Conservation (phyloP, 2,329 filamentous ascomycete genomes). For the Penicillium sp. region DNA sequence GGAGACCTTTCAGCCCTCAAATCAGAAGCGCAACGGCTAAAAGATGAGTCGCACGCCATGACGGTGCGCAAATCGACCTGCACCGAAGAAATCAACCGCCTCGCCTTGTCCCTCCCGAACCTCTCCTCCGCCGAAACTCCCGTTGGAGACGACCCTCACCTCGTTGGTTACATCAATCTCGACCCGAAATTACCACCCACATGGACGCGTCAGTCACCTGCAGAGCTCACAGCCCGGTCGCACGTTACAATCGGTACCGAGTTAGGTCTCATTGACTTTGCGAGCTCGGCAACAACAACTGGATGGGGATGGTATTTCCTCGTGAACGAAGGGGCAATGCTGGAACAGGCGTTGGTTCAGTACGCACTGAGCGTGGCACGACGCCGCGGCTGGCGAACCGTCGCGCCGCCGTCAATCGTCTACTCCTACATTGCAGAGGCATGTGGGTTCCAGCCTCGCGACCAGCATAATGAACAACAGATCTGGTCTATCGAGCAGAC, state of each 20-base stretch:
- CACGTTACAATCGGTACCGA: slow-evolving; percentile 86
- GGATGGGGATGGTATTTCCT: slow-evolving; percentile 99
- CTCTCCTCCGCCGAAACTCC: slow-evolving; percentile 79
- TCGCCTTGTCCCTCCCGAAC: slow-evolving; percentile 84
- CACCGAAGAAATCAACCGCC: slow-evolving; percentile 67
- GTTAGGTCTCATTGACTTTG: slow-evolving; percentile 90
- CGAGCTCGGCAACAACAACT: slow-evolving; percentile 75
- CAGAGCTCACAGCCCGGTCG: slow-evolving; percentile 54
- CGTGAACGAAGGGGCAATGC: slow-evolving; percentile 82
- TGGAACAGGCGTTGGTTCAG: slow-evolving; percentile 92
- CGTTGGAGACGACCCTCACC: slow-evolving; percentile 64
- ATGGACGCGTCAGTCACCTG: slow-evolving; percentile 30
- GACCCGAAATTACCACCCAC: slow-evolving; percentile 54
- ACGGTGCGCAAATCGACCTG: slow-evolving; percentile 36
- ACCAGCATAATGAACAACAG: slow-evolving; percentile 88
- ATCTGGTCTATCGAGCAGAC: slow-evolving; percentile 78
- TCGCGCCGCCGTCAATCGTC: slow-evolving; percentile 85
- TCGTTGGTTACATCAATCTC: slow-evolving; percentile 80
- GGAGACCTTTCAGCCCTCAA: slow-evolving; percentile 35
- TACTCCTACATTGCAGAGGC: slow-evolving; percentile 89
- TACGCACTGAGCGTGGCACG: slow-evolving; percentile 78
- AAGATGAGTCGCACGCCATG: slow-evolving; percentile 40
- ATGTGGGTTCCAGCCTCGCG: slow-evolving; percentile 92
- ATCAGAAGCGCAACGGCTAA: slow-evolving; percentile 44
- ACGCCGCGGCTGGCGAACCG: slow-evolving; percentile 75